phyloP scores from a whole-genome alignment of 345 rosid genomes.

The Gossypium ekmanianum region DNA sequence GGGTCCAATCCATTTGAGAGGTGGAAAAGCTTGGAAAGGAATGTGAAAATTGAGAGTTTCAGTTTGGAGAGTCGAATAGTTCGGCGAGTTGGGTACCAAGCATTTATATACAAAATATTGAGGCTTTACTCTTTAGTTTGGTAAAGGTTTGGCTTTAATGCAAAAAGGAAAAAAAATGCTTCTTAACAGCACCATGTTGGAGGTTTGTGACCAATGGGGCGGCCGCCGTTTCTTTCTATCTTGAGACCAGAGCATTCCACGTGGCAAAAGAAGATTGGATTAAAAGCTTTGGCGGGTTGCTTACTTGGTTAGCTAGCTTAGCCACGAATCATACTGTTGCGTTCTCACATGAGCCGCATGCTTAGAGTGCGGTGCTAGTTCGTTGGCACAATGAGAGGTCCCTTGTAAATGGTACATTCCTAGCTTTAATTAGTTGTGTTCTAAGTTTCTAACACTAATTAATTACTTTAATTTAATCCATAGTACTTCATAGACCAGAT shows the following conservation, averaged over 20 bases:
- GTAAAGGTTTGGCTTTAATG: slow-evolving; percentile 22
- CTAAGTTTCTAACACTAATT: neutral
- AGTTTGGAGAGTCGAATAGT: neutral
- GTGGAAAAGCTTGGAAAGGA: neutral
- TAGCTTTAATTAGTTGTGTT: neutral
- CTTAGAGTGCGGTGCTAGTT: slow-evolving; percentile 1
- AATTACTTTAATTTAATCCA: neutral
- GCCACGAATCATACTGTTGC: slow-evolving; percentile 18
- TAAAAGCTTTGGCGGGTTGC: slow-evolving; percentile 17
- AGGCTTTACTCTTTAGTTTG: slow-evolving; percentile 7
- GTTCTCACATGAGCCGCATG: slow-evolving; percentile 20
- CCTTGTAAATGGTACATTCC: neutral
- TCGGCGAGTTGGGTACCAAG: neutral
- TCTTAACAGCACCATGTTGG: neutral
- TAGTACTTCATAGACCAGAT: neutral
- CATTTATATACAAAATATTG: neutral
- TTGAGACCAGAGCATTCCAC: slow-evolving; percentile 19
- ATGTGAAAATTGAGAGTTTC: neutral
- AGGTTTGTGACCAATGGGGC: slow-evolving; percentile 33
- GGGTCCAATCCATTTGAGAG: slow-evolving; percentile 45
- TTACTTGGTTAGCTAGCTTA: slow-evolving; percentile 13
- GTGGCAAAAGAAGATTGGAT: slow-evolving; percentile 27
- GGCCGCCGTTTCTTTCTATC: slow-evolving; percentile 36
- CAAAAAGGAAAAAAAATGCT: slow-evolving; percentile 9
- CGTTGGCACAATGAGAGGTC: neutral